A percentile compares a stretch with the other conserved stretches of the same genome.
Evolutionary conservation across 2,329 filamentous ascomycete species (phyloP).

Genomic region (Mycosphaerella sp.): DNA sequence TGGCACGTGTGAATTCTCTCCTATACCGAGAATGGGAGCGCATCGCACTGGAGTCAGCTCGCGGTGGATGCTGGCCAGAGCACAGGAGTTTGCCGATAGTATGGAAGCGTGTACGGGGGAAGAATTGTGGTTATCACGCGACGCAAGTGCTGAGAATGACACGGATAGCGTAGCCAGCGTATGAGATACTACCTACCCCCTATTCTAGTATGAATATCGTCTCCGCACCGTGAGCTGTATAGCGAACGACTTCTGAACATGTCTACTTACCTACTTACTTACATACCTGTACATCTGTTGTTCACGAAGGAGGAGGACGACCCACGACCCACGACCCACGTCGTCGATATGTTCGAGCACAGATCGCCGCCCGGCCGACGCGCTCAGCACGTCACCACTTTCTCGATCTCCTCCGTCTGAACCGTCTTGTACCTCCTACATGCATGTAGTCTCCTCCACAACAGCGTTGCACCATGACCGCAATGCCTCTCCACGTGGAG

Average conservation of each 20-base stretch:
- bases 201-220: not conserved
- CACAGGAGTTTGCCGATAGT: conserved; percentile 10
- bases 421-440: not conserved
- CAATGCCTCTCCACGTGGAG: not conserved
- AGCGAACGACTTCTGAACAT: no score
- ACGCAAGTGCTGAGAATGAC: not conserved
- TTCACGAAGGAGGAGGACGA: not conserved
- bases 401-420: not conserved
- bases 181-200: not conserved
- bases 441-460: no score
- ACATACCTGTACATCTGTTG: no score
- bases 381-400: not conserved
- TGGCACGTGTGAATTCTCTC: conserved; percentile 13
- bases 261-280: no score
- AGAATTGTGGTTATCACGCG: conserved; percentile 8
- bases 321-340: no score
- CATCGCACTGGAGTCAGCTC: conserved; percentile 10
- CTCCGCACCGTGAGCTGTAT: no score
- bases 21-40: conserved; percentile 13
- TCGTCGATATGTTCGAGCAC: not conserved
- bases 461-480: not conserved
- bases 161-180: not conserved
- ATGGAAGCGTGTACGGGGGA: conserved; percentile 9
- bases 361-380: not conserved
- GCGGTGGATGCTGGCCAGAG: conserved; percentile 18